Conservation (phyloP, 2,329 filamentous ascomycete genomes). For the Penicillium frequentans region DNA sequence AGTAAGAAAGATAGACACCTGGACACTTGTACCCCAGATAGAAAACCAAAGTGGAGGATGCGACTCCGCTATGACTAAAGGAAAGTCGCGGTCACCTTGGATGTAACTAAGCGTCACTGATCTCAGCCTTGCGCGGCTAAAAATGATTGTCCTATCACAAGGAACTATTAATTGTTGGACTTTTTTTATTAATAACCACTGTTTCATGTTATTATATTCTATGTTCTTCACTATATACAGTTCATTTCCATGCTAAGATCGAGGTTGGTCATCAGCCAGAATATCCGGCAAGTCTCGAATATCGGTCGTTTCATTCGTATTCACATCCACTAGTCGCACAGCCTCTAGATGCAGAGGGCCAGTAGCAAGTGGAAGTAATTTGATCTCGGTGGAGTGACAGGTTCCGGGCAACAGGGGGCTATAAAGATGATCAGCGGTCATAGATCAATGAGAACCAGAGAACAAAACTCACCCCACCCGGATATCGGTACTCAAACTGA, state of each 20-base stretch:
- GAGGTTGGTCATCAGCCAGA: constrained; percentile 39
- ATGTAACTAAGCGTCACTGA: background rate
- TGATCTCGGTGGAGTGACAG: constrained; percentile 58
- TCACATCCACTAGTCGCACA: constrained; percentile 56
- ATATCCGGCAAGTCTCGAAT: constrained; percentile 59
- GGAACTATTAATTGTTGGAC: background rate
- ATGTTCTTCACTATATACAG: background rate
- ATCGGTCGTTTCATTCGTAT: constrained; percentile 56
- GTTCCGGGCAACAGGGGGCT: constrained; percentile 56
- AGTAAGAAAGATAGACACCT: background rate
- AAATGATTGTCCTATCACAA: background rate
- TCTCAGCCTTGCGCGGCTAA: constrained; percentile 4
- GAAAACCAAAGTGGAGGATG: constrained; percentile 6
- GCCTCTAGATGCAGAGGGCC: constrained; percentile 55
- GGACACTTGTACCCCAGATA: constrained; percentile 9
- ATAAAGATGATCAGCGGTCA: constrained; percentile 7
- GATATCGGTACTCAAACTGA: constrained; percentile 59
- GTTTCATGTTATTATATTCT: background rate
- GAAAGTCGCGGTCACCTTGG: background rate
- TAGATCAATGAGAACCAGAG: background rate
- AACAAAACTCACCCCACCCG: constrained; percentile 53
- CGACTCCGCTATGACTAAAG: constrained; percentile 11
- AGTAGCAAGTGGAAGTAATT: constrained; percentile 52
- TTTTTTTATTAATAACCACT: background rate
- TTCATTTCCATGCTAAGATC: constrained; percentile 2